Percentiles rank a stretch among this genome's conserved stretches.
Conservation (phyloP, 495 filamentous ascomycete genomes). For the Hyaloscypha bicolor region DNA sequence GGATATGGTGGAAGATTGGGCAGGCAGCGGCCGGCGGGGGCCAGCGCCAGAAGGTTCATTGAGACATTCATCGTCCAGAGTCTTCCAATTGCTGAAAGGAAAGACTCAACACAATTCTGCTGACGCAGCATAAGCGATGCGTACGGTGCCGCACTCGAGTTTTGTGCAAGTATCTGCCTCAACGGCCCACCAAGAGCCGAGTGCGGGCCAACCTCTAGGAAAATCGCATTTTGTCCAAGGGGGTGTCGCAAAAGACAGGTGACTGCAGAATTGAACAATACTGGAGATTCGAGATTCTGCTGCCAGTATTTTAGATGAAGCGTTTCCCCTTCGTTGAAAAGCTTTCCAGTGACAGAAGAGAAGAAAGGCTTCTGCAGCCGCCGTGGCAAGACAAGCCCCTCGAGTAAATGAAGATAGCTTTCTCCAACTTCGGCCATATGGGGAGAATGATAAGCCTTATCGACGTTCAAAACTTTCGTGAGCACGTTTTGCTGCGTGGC, state of each 20-base stretch:
- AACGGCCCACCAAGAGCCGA: slow-evolving; percentile 61
- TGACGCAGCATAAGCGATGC: slow-evolving; percentile 27
- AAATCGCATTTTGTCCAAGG: not conserved
- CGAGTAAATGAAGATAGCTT: slow-evolving; percentile 15
- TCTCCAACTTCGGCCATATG: slow-evolving; percentile 39
- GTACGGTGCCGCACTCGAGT: slow-evolving; percentile 26
- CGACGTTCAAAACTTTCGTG: slow-evolving; percentile 49
- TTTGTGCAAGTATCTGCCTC: slow-evolving; percentile 29
- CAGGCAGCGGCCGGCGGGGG: slow-evolving; percentile 23
- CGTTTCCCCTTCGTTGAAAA: slow-evolving; percentile 33
- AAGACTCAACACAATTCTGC: slow-evolving; percentile 29
- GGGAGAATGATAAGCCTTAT: slow-evolving; percentile 55
- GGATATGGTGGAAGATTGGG: slow-evolving; percentile 44
- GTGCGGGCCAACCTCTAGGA: slow-evolving; percentile 69
- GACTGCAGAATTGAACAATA: slow-evolving; percentile 41
- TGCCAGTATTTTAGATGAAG: slow-evolving; percentile 47
- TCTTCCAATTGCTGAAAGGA: slow-evolving; percentile 37
- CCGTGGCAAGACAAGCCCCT: slow-evolving; percentile 35
- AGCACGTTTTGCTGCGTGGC: slow-evolving; percentile 41
- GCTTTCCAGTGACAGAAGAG: slow-evolving; percentile 37
- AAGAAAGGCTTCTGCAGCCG: slow-evolving; percentile 38
- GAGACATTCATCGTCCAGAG: not conserved
- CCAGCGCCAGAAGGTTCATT: not conserved
- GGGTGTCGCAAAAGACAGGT: not conserved
- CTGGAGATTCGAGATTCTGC: slow-evolving; percentile 53